Evolutionary conservation across 495 filamentous ascomycete species (phyloP).

Genomic region (Aspergillus sclerotiicarbonarius): DNA sequence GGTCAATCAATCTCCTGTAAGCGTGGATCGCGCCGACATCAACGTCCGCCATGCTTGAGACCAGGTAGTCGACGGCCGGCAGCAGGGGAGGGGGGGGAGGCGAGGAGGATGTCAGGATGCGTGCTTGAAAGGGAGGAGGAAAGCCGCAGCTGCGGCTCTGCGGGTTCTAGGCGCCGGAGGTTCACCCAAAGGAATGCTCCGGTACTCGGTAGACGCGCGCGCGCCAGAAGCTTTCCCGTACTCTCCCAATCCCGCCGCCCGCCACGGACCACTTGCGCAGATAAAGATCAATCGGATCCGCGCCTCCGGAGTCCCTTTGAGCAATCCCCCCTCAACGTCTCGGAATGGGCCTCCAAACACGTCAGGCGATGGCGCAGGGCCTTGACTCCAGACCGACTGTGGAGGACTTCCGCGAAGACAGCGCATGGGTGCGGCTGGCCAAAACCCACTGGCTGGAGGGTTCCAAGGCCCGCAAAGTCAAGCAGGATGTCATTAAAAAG

Average conservation of each 20-base stretch:
- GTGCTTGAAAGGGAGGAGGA: not conserved
- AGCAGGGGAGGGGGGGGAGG: not conserved
- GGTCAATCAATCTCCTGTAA: conserved; percentile 54
- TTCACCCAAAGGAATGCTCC: conserved; percentile 5
- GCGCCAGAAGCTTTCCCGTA: conserved; percentile 28
- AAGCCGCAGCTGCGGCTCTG: conserved; percentile 29
- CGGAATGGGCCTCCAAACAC: conserved; percentile 37
- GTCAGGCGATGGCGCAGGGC: conserved; percentile 44
- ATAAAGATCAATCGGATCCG: conserved; percentile 31
- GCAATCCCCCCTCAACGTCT: conserved; percentile 23
- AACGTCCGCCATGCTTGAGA: conserved; percentile 45
- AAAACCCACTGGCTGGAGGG: conserved; percentile 78
- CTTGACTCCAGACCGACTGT: conserved; percentile 56
- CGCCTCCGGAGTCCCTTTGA: conserved; percentile 20
- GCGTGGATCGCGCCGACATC: conserved; percentile 55
- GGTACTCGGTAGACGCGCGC: conserved; percentile 17
- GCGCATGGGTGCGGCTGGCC: conserved; percentile 78
- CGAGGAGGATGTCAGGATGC: not conserved
- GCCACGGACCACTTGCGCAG: conserved; percentile 28
- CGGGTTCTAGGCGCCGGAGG: conserved; percentile 22
- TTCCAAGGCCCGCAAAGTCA: conserved; percentile 67
- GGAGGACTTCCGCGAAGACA: conserved; percentile 73
- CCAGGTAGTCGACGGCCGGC: not conserved
- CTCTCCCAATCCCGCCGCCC: conserved; percentile 18
- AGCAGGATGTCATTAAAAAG: conserved; percentile 78